These are phyloP conservation scores for Noccaea caerulescens DNA, from an alignment of 345 rosid species.

Conservation along the genomic window DNA sequence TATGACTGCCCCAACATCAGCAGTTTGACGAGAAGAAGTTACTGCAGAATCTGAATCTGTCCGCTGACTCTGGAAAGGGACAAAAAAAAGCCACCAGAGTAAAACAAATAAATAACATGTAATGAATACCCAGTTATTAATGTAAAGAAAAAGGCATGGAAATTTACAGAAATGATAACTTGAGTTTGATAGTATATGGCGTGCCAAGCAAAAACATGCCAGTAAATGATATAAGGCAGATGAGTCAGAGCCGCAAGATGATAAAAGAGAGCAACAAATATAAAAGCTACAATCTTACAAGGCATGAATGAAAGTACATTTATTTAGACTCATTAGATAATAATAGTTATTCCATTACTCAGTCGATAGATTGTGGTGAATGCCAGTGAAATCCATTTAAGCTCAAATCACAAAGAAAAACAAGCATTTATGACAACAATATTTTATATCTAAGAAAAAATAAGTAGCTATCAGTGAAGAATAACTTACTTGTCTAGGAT, in stretches of 20 bases:
- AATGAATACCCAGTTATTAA: conserved; percentile 17
- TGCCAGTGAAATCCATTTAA: conserved; percentile 27
- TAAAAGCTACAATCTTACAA: conserved; percentile 22
- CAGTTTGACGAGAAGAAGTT: conserved; percentile 84
- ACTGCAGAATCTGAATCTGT: conserved; percentile 88
- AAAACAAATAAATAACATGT: conserved; percentile 20
- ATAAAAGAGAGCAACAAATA: conserved; percentile 20
- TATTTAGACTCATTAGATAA: conserved; percentile 15
- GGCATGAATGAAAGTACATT: conserved; percentile 13
- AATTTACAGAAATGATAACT: conserved; percentile 29
- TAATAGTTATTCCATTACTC: background rate
- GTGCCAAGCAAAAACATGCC: conserved; percentile 22
- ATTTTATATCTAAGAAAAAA: conserved; percentile 12
- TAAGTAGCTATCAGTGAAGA: conserved; percentile 14
- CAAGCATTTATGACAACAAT: background rate
- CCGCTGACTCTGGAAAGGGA: conserved; percentile 64
- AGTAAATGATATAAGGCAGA: conserved; percentile 29
- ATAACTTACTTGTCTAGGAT: conserved; percentile 79
- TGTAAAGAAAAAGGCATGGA: background rate
- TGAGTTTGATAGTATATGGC: conserved; percentile 20
- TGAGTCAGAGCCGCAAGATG: conserved; percentile 10
- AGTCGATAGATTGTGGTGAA: conserved; percentile 15
- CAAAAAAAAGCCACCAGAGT: conserved; percentile 28
- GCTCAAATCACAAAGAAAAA: conserved; percentile 21
- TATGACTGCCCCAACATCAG: conserved; percentile 81